Evolutionary conservation across 306 rosid genomes (phyloP).

Genomic region (Gleditsia sinensis): DNA sequence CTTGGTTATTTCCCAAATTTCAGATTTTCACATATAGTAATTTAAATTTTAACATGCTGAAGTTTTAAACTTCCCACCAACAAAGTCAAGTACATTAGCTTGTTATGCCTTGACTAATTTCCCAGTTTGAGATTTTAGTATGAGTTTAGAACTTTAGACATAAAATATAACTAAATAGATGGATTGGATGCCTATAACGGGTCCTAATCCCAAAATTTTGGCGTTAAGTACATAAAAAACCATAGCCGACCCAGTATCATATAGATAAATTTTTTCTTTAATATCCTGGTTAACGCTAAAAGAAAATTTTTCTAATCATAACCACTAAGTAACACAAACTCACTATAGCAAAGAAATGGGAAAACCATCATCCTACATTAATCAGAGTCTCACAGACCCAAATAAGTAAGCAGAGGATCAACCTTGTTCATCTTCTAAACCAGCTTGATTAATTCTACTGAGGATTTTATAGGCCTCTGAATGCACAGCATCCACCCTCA

Average conservation of each 20-base stretch:
- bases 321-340: not conserved
- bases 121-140: not conserved
- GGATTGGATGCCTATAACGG: not conserved
- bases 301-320: not conserved
- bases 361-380: not conserved
- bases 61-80: not conserved
- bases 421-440: conserved; percentile 56
- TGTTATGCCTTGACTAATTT: not conserved
- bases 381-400: not conserved
- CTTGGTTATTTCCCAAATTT: not conserved
- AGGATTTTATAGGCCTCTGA: conserved; percentile 65
- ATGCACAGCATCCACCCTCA: conserved; percentile 64
- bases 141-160: not conserved
- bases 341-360: not conserved
- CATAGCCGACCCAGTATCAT: not conserved
- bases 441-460: conserved; percentile 62
- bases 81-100: not conserved
- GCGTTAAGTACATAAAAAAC: too few relatives aligned
- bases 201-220: not conserved
- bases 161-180: not conserved
- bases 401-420: not conserved
- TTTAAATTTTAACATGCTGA: not conserved
- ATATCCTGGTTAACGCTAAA: not conserved
- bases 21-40: not conserved
- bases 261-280: too few relatives aligned